phyloP scores from a whole-genome alignment of 1,139 yeast species.

The Pichia sp. region DNA sequence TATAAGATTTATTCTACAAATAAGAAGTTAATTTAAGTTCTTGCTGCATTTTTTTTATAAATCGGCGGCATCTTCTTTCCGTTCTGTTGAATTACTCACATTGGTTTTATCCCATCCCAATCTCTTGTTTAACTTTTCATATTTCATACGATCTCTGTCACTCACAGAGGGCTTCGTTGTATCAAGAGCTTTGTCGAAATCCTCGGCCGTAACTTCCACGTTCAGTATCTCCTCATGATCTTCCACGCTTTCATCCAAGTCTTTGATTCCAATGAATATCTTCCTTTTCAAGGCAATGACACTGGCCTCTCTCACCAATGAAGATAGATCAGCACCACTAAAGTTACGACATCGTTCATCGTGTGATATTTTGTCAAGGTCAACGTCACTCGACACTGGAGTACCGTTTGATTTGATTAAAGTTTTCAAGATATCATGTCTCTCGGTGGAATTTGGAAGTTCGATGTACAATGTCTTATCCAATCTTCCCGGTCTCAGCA shows the following conservation, averaged over 20 bases:
- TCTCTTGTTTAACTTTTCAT: slow-evolving; percentile 44
- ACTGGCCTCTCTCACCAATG: slow-evolving; percentile 89
- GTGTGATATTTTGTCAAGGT: slow-evolving; percentile 56
- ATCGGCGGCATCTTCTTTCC: slow-evolving; percentile 11
- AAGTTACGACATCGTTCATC: slow-evolving; percentile 83
- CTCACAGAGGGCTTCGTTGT: slow-evolving; percentile 88
- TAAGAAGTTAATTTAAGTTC: background rate
- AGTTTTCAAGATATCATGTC: slow-evolving; percentile 76
- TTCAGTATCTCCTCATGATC: slow-evolving; percentile 22
- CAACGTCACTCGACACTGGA: slow-evolving; percentile 65
- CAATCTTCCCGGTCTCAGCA: slow-evolving; percentile 94
- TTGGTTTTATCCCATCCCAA: slow-evolving; percentile 33
- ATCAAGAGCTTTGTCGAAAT: slow-evolving; percentile 67
- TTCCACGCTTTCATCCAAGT: slow-evolving; percentile 33
- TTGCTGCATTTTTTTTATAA: background rate
- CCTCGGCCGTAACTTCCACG: slow-evolving; percentile 56
- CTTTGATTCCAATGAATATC: slow-evolving; percentile 44
- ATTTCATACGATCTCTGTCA: slow-evolving; percentile 75
- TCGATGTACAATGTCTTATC: slow-evolving; percentile 92
- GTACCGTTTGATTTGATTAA: slow-evolving; percentile 68
- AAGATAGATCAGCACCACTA: slow-evolving; percentile 94
- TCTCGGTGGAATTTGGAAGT: slow-evolving; percentile 72
- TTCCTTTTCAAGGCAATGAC: slow-evolving; percentile 75
- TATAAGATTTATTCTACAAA: background rate
- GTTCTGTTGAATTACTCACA: slow-evolving; percentile 4